These are phyloP conservation scores for Ziziphus jujuba DNA, from an alignment of 306 rosid species.

Conservation along the genomic window DNA sequence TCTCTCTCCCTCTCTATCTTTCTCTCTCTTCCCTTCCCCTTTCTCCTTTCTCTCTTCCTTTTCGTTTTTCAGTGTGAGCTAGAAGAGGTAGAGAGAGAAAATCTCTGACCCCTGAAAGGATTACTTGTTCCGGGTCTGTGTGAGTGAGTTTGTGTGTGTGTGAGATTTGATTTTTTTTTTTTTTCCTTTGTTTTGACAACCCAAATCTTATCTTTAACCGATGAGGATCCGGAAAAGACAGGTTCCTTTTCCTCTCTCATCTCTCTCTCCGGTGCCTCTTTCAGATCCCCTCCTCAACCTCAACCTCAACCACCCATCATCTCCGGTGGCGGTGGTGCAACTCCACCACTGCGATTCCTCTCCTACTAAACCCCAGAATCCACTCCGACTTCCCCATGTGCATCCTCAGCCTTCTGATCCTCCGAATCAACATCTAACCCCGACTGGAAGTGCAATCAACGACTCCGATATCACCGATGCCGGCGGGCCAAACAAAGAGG, in stretches of 20 bases:
- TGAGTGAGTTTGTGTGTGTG: constrained; percentile 32
- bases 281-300: constrained; percentile 79
- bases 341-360: constrained; percentile 26
- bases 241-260: constrained; percentile 53
- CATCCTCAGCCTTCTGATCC: constrained; percentile 53
- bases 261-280: constrained; percentile 47
- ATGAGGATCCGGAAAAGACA: constrained; percentile 88
- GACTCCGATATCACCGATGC: constrained; percentile 31
- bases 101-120: constrained; percentile 33
- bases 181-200: too few relatives aligned
- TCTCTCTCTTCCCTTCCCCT: constrained; percentile 11
- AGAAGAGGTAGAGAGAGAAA: neutral
- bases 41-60: too few relatives aligned
- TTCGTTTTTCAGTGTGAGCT: too few relatives aligned
- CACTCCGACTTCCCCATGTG: constrained; percentile 17
- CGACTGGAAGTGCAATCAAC: constrained; percentile 36
- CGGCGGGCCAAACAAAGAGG: constrained; percentile 32
- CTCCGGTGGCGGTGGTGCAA: constrained; percentile 65
- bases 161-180: neutral
- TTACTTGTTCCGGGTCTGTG: constrained; percentile 22
- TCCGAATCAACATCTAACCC: constrained; percentile 25
- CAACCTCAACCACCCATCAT: constrained; percentile 40
- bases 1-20: neutral
- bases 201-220: constrained; percentile 27
- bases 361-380: constrained; percentile 17